Conservation (phyloP, 2,329 filamentous ascomycete species). For the Xylariaceae sp. region DNA sequence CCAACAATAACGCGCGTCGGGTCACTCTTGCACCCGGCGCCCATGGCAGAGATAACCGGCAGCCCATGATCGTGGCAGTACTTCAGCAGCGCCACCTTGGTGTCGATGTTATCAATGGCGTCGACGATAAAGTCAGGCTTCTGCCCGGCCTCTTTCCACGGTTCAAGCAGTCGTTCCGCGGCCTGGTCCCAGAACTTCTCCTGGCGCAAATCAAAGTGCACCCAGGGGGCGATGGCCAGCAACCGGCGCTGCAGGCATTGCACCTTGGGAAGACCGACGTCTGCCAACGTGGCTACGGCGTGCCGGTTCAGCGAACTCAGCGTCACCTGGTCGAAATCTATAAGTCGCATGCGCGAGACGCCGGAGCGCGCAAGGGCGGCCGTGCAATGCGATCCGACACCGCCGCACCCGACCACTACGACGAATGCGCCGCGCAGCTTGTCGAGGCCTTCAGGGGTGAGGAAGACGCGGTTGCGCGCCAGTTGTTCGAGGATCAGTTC, state of each 20-base stretch:
- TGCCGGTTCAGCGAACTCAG: constrained; percentile 93
- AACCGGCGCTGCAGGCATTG: constrained; percentile 73
- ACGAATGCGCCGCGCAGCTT: constrained; percentile 79
- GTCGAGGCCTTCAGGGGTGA: constrained; percentile 72
- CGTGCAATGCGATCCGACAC: constrained; percentile 87
- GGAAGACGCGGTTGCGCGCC: constrained; percentile 85
- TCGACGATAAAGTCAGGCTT: constrained; percentile 87
- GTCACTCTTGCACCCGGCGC: constrained; percentile 87
- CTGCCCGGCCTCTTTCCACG: constrained; percentile 56
- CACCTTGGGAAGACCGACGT: constrained; percentile 91
- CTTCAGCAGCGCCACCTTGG: constrained; percentile 83
- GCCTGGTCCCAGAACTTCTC: constrained; percentile 70
- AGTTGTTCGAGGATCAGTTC: constrained; percentile 92
- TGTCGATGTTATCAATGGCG: constrained; percentile 97
- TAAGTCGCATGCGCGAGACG: constrained; percentile 76
- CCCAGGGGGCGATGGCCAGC: constrained; percentile 87
- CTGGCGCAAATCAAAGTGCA: constrained; percentile 76
- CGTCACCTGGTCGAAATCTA: constrained; percentile 98
- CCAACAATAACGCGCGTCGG: constrained; percentile 81
- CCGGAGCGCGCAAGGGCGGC: constrained; percentile 84
- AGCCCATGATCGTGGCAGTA: constrained; percentile 77
- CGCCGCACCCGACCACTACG: constrained; percentile 86
- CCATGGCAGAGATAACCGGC: constrained; percentile 90
- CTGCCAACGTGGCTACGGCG: constrained; percentile 85
- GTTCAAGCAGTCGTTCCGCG: constrained; percentile 60